Percentiles rank a stretch among this genome's conserved stretches.
Conservation (phyloP, 139 green algal genomes). For the Coelastrella sp. region DNA sequence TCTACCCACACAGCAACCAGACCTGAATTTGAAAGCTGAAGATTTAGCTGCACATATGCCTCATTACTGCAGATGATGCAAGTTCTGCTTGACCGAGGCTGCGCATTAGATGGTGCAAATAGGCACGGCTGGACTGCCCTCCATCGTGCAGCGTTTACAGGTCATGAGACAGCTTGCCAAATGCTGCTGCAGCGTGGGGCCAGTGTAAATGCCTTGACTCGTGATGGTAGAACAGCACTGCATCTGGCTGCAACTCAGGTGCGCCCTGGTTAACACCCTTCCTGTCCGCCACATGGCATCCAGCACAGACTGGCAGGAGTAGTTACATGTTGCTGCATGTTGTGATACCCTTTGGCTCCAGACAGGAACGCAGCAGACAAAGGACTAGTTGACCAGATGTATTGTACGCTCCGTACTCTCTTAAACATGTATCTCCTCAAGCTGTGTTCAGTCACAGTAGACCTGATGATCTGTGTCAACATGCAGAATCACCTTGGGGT, state of each 20-base stretch:
- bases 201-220: slow-evolving; percentile 2
- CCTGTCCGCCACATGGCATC: too few relatives aligned
- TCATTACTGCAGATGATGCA: slow-evolving; percentile 34
- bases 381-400: too few relatives aligned
- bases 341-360: not conserved
- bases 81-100: slow-evolving; percentile 36
- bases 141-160: slow-evolving; percentile 35
- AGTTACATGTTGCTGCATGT: not conserved
- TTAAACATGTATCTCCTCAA: too few relatives aligned
- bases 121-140: slow-evolving; percentile 38
- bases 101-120: slow-evolving; percentile 29
- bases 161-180: slow-evolving; percentile 14
- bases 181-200: slow-evolving; percentile 44
- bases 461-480: not conserved
- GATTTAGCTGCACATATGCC: too few relatives aligned
- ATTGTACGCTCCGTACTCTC: too few relatives aligned
- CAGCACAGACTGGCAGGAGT: not conserved
- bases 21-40: too few relatives aligned
- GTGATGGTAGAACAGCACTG: slow-evolving; percentile 25
- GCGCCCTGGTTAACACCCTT: too few relatives aligned
- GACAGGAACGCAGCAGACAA: too few relatives aligned
- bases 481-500: slow-evolving; percentile 43
- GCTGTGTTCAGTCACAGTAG: too few relatives aligned
- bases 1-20: not conserved
- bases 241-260: slow-evolving; percentile 26